These are phyloP conservation scores for Effrenium voratum DNA, from an alignment of 73 alveolate genomes.

Conservation along the genomic window DNA sequence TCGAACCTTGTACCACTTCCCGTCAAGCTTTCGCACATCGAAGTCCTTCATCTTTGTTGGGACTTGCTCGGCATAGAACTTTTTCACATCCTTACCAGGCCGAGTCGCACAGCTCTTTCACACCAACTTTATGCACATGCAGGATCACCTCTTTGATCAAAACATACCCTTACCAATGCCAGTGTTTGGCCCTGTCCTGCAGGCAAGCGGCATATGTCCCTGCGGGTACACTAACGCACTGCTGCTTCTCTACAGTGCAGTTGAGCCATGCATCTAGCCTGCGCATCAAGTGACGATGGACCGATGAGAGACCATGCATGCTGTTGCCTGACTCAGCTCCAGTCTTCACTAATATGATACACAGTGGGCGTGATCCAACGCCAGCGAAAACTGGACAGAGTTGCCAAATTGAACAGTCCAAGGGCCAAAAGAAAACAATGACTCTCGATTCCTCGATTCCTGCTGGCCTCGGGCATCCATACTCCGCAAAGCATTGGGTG, in stretches of 20 bases:
- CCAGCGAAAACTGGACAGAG: too few relatives aligned
- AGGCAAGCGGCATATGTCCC: constrained; percentile 52
- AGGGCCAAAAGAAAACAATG: too few relatives aligned
- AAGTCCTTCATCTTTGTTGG: constrained; percentile 75
- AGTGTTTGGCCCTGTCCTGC: background rate
- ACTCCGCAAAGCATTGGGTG: constrained; percentile 92
- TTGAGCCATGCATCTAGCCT: constrained; percentile 92
- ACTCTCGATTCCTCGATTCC: too few relatives aligned
- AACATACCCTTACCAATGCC: background rate
- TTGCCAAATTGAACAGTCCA: too few relatives aligned
- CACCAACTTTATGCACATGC: background rate
- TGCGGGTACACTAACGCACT: constrained; percentile 75
- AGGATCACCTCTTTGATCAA: background rate
- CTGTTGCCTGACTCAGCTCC: too few relatives aligned
- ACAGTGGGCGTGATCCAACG: too few relatives aligned
- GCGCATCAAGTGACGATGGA: background rate
- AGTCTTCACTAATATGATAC: too few relatives aligned
- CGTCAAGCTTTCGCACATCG: constrained; percentile 55
- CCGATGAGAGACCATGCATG: background rate
- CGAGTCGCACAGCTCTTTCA: too few relatives aligned
- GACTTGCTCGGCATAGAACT: constrained; percentile 60
- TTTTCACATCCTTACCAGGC: constrained; percentile 43
- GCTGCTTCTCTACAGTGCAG: constrained; percentile 86
- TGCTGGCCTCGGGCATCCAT: constrained; percentile 77
- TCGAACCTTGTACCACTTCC: constrained; percentile 89